A percentile compares a stretch with the other conserved stretches of the same genome.
Evolutionary conservation across 352 stramenopile species (phyloP).

Genomic region (Phytopythium kandeliae): DNA sequence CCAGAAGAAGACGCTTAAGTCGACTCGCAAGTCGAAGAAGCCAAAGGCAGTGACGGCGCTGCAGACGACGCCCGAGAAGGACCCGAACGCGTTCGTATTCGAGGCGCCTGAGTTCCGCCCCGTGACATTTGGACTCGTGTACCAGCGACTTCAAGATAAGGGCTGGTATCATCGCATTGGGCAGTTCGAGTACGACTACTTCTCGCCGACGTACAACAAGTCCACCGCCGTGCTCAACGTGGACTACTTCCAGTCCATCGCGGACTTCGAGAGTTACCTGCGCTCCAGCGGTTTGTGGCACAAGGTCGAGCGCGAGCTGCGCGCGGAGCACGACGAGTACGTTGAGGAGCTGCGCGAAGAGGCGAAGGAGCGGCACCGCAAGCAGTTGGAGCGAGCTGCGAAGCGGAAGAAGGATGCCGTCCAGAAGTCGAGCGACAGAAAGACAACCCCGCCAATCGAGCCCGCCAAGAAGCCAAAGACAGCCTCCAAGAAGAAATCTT

Average conservation of each 20-base stretch:
- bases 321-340: conserved; percentile 37
- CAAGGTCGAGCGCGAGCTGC: conserved; percentile 47
- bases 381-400: conserved; percentile 16
- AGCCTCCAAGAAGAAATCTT: no score
- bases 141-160: conserved; percentile 44
- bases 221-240: conserved; percentile 39
- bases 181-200: conserved; percentile 81
- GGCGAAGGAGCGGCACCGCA: conserved; percentile 31
- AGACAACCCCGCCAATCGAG: conserved; percentile 6
- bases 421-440: neutral
- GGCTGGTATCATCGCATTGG: conserved; percentile 57
- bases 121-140: conserved; percentile 65
- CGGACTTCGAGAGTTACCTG: conserved; percentile 51
- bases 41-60: conserved; percentile 14
- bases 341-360: conserved; percentile 51
- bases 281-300: conserved; percentile 53
- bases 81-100: conserved; percentile 36
- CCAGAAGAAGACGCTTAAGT: conserved; percentile 7
- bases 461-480: conserved; percentile 2
- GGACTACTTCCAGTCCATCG: conserved; percentile 66
- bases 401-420: conserved; percentile 8
- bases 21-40: conserved; percentile 15
- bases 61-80: conserved; percentile 9
- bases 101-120: conserved; percentile 48
- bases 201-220: conserved; percentile 56